These are phyloP conservation scores for Nigrograna mackinnonii DNA, from an alignment of 2,329 filamentous ascomycete species.

Conservation along the genomic window DNA sequence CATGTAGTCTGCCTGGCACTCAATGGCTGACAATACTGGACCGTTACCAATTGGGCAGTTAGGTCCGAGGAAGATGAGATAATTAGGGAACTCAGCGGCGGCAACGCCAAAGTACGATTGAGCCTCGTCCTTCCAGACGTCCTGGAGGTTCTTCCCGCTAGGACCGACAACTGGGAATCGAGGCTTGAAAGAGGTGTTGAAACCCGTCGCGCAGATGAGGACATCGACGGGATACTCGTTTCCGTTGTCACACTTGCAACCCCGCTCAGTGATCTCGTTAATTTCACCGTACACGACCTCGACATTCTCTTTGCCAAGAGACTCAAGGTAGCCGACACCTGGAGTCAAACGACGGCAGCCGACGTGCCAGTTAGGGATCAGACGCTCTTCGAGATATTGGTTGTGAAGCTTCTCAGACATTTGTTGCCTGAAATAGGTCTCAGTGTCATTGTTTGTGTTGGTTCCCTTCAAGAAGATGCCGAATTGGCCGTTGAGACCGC, in stretches of 20 bases:
- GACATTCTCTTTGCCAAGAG: slow-evolving; percentile 46
- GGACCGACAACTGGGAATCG: slow-evolving; percentile 50
- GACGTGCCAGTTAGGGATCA: slow-evolving; percentile 38
- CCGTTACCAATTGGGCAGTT: slow-evolving; percentile 49
- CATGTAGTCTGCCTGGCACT: slow-evolving; percentile 55
- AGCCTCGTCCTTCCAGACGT: slow-evolving; percentile 46
- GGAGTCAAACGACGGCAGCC: slow-evolving; percentile 50
- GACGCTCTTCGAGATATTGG: slow-evolving; percentile 32
- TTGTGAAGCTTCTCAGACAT: slow-evolving; percentile 46
- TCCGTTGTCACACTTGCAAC: slow-evolving; percentile 43
- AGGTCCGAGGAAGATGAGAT: slow-evolving; percentile 45
- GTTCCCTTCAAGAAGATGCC: slow-evolving; percentile 50
- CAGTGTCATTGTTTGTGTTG: slow-evolving; percentile 45
- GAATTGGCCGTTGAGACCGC: slow-evolving; percentile 52
- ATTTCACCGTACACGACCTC: slow-evolving; percentile 45
- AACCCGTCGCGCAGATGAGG: slow-evolving; percentile 41
- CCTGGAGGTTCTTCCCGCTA: slow-evolving; percentile 45
- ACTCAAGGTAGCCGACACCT: slow-evolving; percentile 47
- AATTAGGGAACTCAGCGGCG: slow-evolving; percentile 53
- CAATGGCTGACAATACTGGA: slow-evolving; percentile 47
- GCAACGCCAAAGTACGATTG: slow-evolving; percentile 52
- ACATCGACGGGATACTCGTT: slow-evolving; percentile 39
- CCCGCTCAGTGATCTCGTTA: slow-evolving; percentile 32
- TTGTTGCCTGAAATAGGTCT: slow-evolving; percentile 49
- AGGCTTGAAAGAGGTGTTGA: slow-evolving; percentile 46